Base-by-base conservation (phyloP, 768 basidiomycete species). In the Calocera viscosa region DNA sequence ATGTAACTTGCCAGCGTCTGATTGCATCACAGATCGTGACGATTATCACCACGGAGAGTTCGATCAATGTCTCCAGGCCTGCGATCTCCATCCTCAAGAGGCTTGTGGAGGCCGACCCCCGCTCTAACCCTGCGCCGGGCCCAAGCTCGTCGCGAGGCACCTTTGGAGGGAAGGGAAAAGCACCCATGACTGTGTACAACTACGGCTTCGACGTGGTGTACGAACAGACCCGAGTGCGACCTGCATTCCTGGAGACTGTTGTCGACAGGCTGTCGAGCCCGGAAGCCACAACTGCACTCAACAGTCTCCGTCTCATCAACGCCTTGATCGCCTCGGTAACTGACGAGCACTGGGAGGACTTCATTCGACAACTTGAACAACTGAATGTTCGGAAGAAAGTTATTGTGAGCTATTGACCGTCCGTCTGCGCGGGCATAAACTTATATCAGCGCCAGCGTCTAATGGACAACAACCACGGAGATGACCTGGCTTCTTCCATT, bases 301-400 rank as follows among this genome's bases (percentile, higher is more conserved):
- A 91, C 70, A 91, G 91, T 69, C 86, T 95, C 84, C 91, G 89
- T 85, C 78, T 95, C 71, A 89, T 95, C 71, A 93, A 94, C 73
- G 90, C 91, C 8, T 79, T 94, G 11, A 74, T 94, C 67, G 82
- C 87, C 8, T 87, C 91, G 72, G 89, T 86, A n/a, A 87, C 81
- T 60, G 90, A 92, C 72, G 76, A 77, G 1, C 81, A 84, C 68
- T 93, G 90, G 88, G 86, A 89, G 63, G 85, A 88, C 69, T 89
- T 94, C 73, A 86, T 88, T 64, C 76, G 79, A 26, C 86, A 89
- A 66, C 76, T 93, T 7, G 90, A 94, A 71, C 80, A 82, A 60
- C 74, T 93, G 65, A 90, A 89, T 71, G 85, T 91, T 30, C 83
- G 88, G 66, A 90, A 87, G 74, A 89, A 90, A 12, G 89, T 92